Base-by-base conservation (phyloP, 345 rosid species). In the Eucalyptus dawsonii region DNA sequence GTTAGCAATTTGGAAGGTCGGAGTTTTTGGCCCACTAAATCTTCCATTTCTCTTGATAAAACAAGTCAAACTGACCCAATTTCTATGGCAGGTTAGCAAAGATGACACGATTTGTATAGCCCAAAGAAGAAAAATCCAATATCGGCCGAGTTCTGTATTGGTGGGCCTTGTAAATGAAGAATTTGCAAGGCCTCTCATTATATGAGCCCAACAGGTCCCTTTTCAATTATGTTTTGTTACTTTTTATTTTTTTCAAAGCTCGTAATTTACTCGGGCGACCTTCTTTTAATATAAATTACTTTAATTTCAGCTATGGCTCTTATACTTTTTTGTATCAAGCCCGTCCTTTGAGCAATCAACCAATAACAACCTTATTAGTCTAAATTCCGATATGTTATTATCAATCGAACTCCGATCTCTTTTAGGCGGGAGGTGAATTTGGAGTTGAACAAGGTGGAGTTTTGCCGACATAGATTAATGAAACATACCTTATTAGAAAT, bases 401-500 rank as follows among this genome's bases (percentile, higher is more conserved):
- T n/a, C 37, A 65, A n/a, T 14, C 5, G 19, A 65, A 65, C 37
- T n/a, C 40, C 45, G 5, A 9, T 72, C 14, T 72, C 44, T 88
- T 65, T 47, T 54, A 89, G 92, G 86, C 88, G 87, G 92, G 89
- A 89, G 92, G 87, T 89, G 62, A 51, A 91, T n/a, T 44, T 91
- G 80, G 90, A 89, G 7, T 86, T 89, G 76, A 83, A 86, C 81
- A 87, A 89, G 87, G 34, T 90, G 87, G n/a, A 56, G 5, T 89
- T 89, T 53, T 87, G 87, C 8, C 29, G 76, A 50, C 87, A 91
- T 54, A 88, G 92, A 88, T 62, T 87, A 25, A 86, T 89, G 86
- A 90, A 88, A 31, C 92, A 47, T 58, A 88, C 85, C 87, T 37
- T 89, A 27, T 91, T 90, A 90, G 58, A 53, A 53, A 53, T 53